Conservation (phyloP, 2,329 filamentous ascomycete genomes). For the Paraphoma sp. region DNA sequence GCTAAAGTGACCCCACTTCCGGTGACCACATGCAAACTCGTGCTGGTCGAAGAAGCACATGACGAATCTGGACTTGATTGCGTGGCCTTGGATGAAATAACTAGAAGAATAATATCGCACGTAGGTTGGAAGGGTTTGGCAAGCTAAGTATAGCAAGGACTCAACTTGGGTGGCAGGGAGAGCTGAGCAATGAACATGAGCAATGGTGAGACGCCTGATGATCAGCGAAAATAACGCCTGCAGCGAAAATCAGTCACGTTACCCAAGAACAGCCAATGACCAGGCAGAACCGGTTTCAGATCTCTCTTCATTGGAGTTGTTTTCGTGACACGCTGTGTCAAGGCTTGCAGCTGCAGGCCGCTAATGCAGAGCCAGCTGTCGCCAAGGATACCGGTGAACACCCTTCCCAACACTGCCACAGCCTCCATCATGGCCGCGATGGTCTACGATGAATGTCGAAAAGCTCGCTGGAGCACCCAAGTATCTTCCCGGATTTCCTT, state of each 20-base stretch:
- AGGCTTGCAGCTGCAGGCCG: neutral
- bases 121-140: no score
- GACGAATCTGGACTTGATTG: neutral
- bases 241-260: neutral
- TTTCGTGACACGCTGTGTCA: neutral
- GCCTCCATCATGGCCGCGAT: neutral
- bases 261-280: neutral
- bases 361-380: neutral
- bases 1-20: constrained; percentile 92
- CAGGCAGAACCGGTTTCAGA: neutral
- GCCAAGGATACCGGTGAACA: neutral
- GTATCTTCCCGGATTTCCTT: constrained; percentile 16
- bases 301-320: neutral
- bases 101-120: no score
- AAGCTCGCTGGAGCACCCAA: neutral
- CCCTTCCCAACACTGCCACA: neutral
- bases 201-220: neutral
- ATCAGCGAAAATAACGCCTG: neutral
- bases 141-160: no score
- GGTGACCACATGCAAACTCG: constrained; percentile 84
- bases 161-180: no score
- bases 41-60: constrained; percentile 99
- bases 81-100: no score
- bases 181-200: neutral
- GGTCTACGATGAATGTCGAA: neutral